Base-by-base conservation (phyloP, 1,139 yeast species). In the Yamadazyma dendronema region DNA sequence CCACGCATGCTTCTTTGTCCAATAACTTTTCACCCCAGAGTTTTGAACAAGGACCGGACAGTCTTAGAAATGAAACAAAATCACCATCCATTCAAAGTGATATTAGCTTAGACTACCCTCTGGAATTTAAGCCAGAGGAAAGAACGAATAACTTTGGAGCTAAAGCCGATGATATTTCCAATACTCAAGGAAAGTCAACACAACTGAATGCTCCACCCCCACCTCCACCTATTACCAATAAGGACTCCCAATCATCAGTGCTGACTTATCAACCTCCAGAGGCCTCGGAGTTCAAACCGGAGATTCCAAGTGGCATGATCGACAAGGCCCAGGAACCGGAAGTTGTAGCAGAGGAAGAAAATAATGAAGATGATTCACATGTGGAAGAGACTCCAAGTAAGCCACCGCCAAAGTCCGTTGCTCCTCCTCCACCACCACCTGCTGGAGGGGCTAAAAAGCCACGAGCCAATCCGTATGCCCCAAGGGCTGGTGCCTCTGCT, bases 401-500 rank as follows among this genome's bases (percentile, higher is more conserved):
- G 12, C 41, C 42, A 14, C 29, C 42, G 5, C 38, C 37, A 12
- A 36, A 40, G n/a, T 44, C 49, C n/a, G 25, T 12, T 3, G 29
- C 31, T 25, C n/a, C 16, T 14, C 33, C 36, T 10, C 17, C 41
- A 43, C 37, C 40, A 15, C 39, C 44, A 23, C 37, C 28, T 30
- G 35, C 35, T 7, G 30, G 19, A 2, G 14, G 33, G 2, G 12
- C 12, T 3, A 31, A n/a, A 17, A 32, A 37, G 28, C 31, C 47
- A 4, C 56, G 50, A 37, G 46, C 46, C n/a, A 67, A 68, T 40
- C 74, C 75, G 21, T 68, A 69, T 47, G 74, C 74, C 2, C 74
- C 76, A 12, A 57, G 60, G 3, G n/a, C n/a, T n/a, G 41, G 33
- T 3, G 24, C 34, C 19, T 16, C 36, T 8, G 36, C 30, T 19